These are phyloP conservation scores for Sporisorium exsertum DNA, from an alignment of 1,284 basidiomycete genomes.

Conservation along the genomic window DNA sequence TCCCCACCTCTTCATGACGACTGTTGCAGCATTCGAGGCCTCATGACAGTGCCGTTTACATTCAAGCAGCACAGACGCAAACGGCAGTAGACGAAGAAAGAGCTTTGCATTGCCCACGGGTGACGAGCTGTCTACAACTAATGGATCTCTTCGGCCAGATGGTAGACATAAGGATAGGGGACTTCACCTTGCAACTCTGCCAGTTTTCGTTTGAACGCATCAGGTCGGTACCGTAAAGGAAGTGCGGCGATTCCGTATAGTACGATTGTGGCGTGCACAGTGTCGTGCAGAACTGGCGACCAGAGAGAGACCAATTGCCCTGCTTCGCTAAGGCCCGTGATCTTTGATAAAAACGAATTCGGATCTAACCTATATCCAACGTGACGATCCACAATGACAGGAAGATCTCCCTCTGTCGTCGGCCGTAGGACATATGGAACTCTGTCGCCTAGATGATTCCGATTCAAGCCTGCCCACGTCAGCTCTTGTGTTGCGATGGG, in stretches of 20 bases:
- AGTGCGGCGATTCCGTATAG: not conserved
- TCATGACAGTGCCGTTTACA: too few relatives aligned
- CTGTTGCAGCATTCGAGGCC: not conserved
- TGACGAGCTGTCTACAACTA: too few relatives aligned
- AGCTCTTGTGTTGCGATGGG: slow-evolving; percentile 5
- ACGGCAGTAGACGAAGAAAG: too few relatives aligned
- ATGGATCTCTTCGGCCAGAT: not conserved
- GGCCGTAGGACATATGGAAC: not conserved
- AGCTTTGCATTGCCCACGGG: too few relatives aligned
- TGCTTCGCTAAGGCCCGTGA: not conserved
- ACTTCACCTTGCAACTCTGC: not conserved
- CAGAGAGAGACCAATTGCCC: slow-evolving; percentile 3
- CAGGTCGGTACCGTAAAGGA: too few relatives aligned
- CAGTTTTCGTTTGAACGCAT: too few relatives aligned
- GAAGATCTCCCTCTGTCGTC: not conserved
- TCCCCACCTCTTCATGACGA: not conserved
- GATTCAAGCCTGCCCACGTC: not conserved
- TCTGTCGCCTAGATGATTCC: not conserved
- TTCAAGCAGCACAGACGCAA: too few relatives aligned
- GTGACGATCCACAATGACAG: slow-evolving; percentile 4
- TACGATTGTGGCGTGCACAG: not conserved
- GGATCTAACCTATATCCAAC: not conserved
- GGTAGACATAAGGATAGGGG: not conserved
- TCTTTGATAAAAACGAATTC: not conserved
- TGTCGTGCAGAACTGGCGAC: slow-evolving; percentile 7